Percentiles rank a stretch among this genome's conserved stretches.
Conservation (phyloP, 139 green algal genomes). For the Pleodorina starrii region DNA sequence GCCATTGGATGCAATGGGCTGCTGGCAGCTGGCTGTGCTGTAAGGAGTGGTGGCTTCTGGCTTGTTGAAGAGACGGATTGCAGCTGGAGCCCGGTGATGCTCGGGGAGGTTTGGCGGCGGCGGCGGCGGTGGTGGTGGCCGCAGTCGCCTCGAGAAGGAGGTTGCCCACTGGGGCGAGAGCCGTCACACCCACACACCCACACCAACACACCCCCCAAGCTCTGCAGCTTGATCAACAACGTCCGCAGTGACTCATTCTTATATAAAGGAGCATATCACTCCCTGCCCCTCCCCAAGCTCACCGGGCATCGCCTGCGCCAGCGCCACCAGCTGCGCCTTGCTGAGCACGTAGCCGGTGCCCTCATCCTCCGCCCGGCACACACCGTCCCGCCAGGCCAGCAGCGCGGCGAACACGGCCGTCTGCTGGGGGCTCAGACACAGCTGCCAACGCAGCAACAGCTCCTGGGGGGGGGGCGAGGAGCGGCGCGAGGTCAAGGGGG, state of each 20-base stretch:
- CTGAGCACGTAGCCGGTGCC: conserved; percentile 89
- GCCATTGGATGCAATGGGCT: neutral
- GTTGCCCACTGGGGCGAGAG: neutral
- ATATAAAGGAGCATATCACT: no score
- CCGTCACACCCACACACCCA: neutral
- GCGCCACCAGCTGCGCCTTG: conserved; percentile 76
- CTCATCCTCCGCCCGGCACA: conserved; percentile 85
- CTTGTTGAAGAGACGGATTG: no score
- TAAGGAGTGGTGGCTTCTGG: no score
- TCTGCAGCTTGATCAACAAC: neutral
- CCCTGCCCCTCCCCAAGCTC: no score
- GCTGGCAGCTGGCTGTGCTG: no score
- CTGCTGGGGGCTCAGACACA: conserved; percentile 66
- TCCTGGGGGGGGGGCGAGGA: neutral
- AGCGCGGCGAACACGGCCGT: conserved; percentile 74
- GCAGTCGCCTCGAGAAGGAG: neutral
- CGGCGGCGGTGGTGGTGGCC: no score
- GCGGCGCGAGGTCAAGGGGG: neutral
- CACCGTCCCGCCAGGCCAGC: conserved; percentile 83
- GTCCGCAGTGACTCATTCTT: no score
- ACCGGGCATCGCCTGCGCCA: conserved; percentile 74
- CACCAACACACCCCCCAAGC: neutral
- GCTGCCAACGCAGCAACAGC: conserved; percentile 32
- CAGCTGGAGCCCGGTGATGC: no score
- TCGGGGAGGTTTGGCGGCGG: no score